A percentile compares a stretch with the other conserved stretches of the same genome.
These are phyloP conservation scores for Yamadazyma triangularis DNA, from an alignment of 1,139 yeast genomes.

Conservation along the genomic window DNA sequence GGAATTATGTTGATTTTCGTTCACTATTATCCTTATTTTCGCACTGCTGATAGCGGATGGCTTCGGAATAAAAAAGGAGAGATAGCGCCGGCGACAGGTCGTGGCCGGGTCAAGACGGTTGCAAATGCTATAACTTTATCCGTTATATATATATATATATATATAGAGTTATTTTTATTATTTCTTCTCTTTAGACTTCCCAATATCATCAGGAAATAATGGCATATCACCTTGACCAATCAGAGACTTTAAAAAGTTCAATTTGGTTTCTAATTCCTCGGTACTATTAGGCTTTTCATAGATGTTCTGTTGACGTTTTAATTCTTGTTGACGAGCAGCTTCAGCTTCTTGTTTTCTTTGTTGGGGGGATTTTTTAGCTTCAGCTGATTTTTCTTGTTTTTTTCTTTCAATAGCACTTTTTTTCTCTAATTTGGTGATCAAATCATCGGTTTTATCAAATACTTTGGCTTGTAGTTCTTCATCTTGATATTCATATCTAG, in stretches of 20 bases:
- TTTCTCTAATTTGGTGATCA: conserved; percentile 60
- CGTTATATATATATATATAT: too few species aligned
- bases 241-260: conserved; percentile 21
- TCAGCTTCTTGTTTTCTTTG: conserved; percentile 15
- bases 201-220: conserved; percentile 19
- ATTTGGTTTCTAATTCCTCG: conserved; percentile 33
- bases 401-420: conserved; percentile 64
- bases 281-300: conserved; percentile 27
- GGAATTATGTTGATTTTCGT: too few species aligned
- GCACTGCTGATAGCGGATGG: not conserved
- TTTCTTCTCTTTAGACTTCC: not conserved
- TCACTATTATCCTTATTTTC: not conserved
- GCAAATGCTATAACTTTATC: too few species aligned
- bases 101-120: too few species aligned
- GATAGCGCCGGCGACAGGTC: too few species aligned
- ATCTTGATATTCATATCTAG: conserved; percentile 62
- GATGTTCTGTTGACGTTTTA: conserved; percentile 22
- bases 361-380: conserved; percentile 14
- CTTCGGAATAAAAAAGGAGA: too few species aligned
- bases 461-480: conserved; percentile 55
- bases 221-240: conserved; percentile 17
- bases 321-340: conserved; percentile 13
- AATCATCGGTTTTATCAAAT: conserved; percentile 57
- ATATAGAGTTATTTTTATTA: too few species aligned
- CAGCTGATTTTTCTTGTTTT: conserved; percentile 21